Evolutionary conservation across 1,284 basidiomycete species (phyloP).

Genomic region (Ceratobasidium papillatum): DNA sequence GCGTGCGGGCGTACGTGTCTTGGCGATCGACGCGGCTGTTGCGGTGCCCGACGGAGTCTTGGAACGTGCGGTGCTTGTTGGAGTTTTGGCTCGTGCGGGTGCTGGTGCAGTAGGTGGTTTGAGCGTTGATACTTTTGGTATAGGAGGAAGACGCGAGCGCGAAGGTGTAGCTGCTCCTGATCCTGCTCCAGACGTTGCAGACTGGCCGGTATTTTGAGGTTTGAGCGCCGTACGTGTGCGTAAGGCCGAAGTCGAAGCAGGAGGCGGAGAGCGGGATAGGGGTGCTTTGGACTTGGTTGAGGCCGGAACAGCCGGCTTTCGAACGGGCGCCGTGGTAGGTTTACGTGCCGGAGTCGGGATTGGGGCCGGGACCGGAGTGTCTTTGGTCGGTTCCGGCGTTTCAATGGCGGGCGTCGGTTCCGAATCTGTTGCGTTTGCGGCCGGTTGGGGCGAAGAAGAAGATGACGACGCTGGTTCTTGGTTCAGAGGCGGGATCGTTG

Average conservation of each 20-base stretch:
- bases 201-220: constrained; percentile 10
- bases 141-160: constrained; percentile 18
- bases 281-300: constrained; percentile 6
- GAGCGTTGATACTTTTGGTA: constrained; percentile 12
- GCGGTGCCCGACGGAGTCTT: constrained; percentile 10
- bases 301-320: constrained; percentile 5
- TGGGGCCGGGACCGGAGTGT: background rate
- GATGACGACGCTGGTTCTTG: background rate
- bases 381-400: background rate
- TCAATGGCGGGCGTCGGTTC: background rate
- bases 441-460: constrained; percentile 2
- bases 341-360: background rate
- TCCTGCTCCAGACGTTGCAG: background rate
- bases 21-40: constrained; percentile 27
- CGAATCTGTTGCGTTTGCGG: background rate
- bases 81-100: constrained; percentile 10
- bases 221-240: constrained; percentile 4
- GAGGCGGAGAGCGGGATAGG: constrained; percentile 2
- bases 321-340: background rate
- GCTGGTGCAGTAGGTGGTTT: constrained; percentile 1
- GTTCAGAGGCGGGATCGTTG: background rate
- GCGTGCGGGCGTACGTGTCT: constrained; percentile 6
- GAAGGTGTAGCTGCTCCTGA: constrained; percentile 4
- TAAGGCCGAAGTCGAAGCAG: constrained; percentile 7
- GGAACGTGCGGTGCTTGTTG: background rate